phyloP scores from a whole-genome alignment of 345 rosid genomes.

The Conringia planisiliqua region DNA sequence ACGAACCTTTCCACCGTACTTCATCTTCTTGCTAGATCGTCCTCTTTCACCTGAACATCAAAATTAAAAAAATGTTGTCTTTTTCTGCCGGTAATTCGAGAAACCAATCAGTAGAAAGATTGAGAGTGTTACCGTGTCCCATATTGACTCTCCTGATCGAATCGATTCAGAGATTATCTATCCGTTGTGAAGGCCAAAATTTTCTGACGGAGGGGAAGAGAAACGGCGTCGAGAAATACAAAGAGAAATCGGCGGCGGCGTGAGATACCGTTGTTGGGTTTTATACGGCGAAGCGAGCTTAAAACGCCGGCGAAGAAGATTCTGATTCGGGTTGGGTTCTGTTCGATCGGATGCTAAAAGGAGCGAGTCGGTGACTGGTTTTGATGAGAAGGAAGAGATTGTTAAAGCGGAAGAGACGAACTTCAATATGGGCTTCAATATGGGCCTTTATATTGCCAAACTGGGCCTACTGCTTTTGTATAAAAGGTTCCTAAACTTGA shows the following conservation, averaged over 20 bases:
- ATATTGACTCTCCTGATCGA: slow-evolving; percentile 4
- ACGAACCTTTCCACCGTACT: slow-evolving; percentile 55
- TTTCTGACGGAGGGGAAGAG: neutral
- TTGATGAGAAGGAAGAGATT: neutral
- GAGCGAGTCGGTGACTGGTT: neutral
- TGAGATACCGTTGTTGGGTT: neutral
- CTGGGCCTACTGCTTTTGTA: neutral
- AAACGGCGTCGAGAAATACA: neutral
- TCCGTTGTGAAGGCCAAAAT: neutral
- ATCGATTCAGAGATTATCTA: slow-evolving; percentile 4
- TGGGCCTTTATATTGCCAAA: neutral
- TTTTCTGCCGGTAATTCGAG: neutral
- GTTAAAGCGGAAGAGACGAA: neutral
- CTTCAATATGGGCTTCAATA: neutral
- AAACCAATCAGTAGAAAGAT: neutral
- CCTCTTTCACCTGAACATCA: slow-evolving; percentile 63
- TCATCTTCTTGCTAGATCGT: slow-evolving; percentile 59
- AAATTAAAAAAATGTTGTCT: neutral
- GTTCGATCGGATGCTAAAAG: neutral
- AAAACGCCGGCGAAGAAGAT: neutral
- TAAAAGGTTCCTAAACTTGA: too few relatives aligned
- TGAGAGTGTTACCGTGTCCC: slow-evolving; percentile 20
- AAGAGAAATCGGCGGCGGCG: neutral
- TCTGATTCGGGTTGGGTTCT: neutral
- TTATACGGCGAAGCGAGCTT: neutral